Base-by-base conservation (phyloP, 768 basidiomycete genomes). In the Boletus pseudopeckii region DNA sequence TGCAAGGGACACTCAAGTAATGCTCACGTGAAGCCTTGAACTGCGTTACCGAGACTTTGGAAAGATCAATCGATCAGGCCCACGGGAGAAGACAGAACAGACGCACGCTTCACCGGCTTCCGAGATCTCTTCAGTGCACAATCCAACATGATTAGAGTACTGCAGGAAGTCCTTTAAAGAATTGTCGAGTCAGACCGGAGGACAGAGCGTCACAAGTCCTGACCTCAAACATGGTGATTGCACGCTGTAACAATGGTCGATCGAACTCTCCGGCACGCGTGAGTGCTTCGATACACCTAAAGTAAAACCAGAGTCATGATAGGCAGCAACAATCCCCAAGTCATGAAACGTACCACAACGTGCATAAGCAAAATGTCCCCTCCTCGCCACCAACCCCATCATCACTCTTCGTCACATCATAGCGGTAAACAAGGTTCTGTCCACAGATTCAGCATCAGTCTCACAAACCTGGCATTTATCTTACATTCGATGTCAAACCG, bases 331-430 rank as follows among this genome's bases (percentile, higher is more conserved):
- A 15, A 48, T 15, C 47, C 15, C 14, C 2, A 15, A 17, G 48
- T 28, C 6, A 8, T 10, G 24, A 18, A 44, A 68, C 74, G 7
- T 48, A 88, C 90, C 88, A 92, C 7, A 92, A 69, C 0, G 89
- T 91, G 64, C 92, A 94, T 44, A 98, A 74, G 55, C 91, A 92
- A 72, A 98, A 97, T 0, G 90, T 94, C 2, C 95, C 95, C 71
- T 97, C 95, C 58, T 96, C 92, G 1, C 95, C 94, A 2, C 96
- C 95, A 13, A 98, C 92, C 7, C 96, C 96, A 62, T 98, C 96
- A 53, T 90, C 86, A 0, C 90, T 85, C 67, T 89, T 89, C 24
- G 69, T 73, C 13, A 89, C 86, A 65, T 98, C 92, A 69, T 98
- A 98, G 8, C 95, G 85, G 65, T 89, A 96, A 7, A 92, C 89